Conservation (phyloP, 352 stramenopile species). For the Blastocystis sp. region DNA sequence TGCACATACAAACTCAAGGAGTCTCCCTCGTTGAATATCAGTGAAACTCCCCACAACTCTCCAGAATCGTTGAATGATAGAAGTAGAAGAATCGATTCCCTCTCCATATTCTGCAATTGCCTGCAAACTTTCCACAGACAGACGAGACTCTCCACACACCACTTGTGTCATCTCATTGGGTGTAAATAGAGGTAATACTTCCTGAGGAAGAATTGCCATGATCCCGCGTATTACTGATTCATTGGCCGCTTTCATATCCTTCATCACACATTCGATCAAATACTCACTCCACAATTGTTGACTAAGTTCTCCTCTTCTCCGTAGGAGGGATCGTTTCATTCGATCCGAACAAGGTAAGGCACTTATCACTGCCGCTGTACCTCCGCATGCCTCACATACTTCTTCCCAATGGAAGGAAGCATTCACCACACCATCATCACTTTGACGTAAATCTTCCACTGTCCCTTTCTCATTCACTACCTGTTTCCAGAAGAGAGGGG, state of each 20-base stretch:
- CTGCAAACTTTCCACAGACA: neutral
- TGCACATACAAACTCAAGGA: conserved; percentile 55
- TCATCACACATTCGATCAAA: neutral
- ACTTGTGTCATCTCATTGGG: neutral
- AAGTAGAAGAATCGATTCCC: neutral
- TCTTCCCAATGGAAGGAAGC: conserved; percentile 26
- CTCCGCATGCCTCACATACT: neutral
- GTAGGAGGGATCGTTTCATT: neutral
- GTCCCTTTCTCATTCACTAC: neutral
- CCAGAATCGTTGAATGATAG: conserved; percentile 47
- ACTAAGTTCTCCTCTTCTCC: neutral
- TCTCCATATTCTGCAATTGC: conserved; percentile 46
- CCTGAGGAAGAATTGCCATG: neutral
- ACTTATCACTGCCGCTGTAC: neutral
- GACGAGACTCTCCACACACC: conserved; percentile 5
- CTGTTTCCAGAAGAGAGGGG: conserved; percentile 3
- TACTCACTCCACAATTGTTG: neutral
- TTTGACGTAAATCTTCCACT: neutral
- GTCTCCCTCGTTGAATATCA: neutral
- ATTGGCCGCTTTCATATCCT: neutral
- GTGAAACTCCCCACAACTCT: conserved; percentile 14
- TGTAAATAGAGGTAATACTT: conserved; percentile 1
- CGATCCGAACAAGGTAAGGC: neutral
- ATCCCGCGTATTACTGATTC: neutral
- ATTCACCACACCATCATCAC: neutral